These are phyloP conservation scores for Zymoseptoria passerinii DNA, from an alignment of 2,329 filamentous ascomycete species.

Conservation along the genomic window DNA sequence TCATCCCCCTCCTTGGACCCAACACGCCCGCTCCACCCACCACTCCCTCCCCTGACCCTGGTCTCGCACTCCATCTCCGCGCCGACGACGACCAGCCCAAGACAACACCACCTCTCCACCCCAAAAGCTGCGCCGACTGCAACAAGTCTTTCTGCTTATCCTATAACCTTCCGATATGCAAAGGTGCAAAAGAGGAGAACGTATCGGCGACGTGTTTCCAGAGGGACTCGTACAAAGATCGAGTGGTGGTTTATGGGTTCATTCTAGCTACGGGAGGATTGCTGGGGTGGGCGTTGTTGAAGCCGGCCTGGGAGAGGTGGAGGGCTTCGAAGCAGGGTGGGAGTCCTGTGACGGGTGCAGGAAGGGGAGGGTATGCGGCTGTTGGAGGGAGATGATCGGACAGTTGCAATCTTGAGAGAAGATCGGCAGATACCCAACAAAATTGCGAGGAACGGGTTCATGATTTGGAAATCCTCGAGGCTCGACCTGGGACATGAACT, in stretches of 20 bases:
- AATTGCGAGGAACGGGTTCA: background rate
- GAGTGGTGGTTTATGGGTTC: constrained; percentile 58
- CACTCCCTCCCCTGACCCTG: constrained; percentile 11
- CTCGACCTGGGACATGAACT: background rate
- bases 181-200: constrained; percentile 55
- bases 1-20: constrained; percentile 53
- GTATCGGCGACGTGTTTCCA: constrained; percentile 61
- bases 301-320: constrained; percentile 48
- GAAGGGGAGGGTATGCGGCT: constrained; percentile 5
- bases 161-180: constrained; percentile 55
- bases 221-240: constrained; percentile 58
- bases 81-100: constrained; percentile 9
- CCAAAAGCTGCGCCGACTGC: constrained; percentile 53
- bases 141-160: constrained; percentile 59
- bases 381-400: background rate
- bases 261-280: constrained; percentile 55
- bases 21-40: constrained; percentile 12
- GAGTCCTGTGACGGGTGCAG: background rate
- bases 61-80: constrained; percentile 13
- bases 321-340: background rate
- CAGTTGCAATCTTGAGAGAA: background rate
- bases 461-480: background rate
- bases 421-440: background rate
- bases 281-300: constrained; percentile 51
- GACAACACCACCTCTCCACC: constrained; percentile 12